Conservation (phyloP, 441 rosid species). For the Croton setiger region DNA sequence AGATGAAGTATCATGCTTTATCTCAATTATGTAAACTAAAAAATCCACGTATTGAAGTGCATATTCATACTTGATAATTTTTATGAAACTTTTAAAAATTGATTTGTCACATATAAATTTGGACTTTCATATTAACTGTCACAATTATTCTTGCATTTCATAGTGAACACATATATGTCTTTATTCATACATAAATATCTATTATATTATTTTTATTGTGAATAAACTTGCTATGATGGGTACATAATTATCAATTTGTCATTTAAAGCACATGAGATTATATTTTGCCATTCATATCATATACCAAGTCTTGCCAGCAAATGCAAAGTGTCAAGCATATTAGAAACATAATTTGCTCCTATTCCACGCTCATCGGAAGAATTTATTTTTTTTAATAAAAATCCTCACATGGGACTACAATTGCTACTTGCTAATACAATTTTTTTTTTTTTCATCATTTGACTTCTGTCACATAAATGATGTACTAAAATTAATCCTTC, state of each 20-base stretch:
- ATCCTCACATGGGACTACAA: background rate
- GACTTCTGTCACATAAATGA: background rate
- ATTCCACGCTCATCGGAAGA: slow-evolving; percentile 13
- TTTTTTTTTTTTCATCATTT: background rate
- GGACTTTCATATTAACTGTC: background rate
- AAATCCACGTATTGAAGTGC: background rate
- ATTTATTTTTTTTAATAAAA: background rate
- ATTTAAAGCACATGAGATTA: background rate
- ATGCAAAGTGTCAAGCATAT: slow-evolving; percentile 25
- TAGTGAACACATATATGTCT: background rate
- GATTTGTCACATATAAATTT: background rate
- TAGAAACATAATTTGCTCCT: slow-evolving; percentile 5
- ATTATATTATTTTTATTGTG: background rate
- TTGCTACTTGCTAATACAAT: slow-evolving; percentile 6
- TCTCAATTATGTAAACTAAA: background rate
- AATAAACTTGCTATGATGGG: slow-evolving; percentile 1
- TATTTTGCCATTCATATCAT: background rate
- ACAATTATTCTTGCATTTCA: background rate
- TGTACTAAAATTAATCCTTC: slow-evolving; percentile 13
- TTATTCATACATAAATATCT: background rate
- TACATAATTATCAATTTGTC: background rate
- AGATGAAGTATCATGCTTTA: background rate
- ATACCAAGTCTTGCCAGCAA: slow-evolving; percentile 17
- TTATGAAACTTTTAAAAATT: background rate
- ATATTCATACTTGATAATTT: background rate